Evolutionary conservation across 2,329 filamentous ascomycete genomes (phyloP), one percentile per base, ranked within the genome.

Genomic region (Venturia carpophila): DNA sequence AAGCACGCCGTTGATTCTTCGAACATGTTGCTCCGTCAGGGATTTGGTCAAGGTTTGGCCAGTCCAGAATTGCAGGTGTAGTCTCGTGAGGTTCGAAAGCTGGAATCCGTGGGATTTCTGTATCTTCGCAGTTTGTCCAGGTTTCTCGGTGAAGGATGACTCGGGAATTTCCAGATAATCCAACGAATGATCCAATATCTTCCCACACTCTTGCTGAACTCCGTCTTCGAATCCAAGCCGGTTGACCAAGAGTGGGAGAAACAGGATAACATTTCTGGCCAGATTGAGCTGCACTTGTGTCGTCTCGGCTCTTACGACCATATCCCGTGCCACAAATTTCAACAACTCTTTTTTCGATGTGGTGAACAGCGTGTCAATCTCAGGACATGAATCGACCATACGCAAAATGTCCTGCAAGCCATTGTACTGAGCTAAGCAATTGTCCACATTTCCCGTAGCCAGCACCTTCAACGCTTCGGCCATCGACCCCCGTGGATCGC

Each of bases 241-340:
- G 9, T 58, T 58, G 30, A 58, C 52, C 27, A 58, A 15, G 5
- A 58, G 52, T n/a, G 52, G 52, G 15, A 58, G 52, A n/a, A 58
- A 58, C 19, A 37, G 27, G 30, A 58, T 37, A 27, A 58, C 52
- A 58, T 58, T 34, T 13, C 52, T 58, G 30, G 52, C 52, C 30
- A 58, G 52, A 11, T 58, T 58, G 52, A 58, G 52, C 15, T 58
- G 27, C 30, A 58, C 27, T 37, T 58, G 52, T 37, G 52, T 58
- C 27, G 52, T 34, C 52, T 58, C 52, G 27, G 17, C 30, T 21
- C 19, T 58, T 11, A 58, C 52, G 7, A 34, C 30, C 52, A 58
- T 58, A 37, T 58, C 52, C 19, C 52, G 15, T 58, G 52, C 52
- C 19, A 58, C 84, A 68, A 90, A 87, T 69, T 81, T 81, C 76